A percentile compares a stretch with the other conserved stretches of the same genome.
Evolutionary conservation across 306 rosid genomes (phyloP).

Genomic region (Prunus dulcis): DNA sequence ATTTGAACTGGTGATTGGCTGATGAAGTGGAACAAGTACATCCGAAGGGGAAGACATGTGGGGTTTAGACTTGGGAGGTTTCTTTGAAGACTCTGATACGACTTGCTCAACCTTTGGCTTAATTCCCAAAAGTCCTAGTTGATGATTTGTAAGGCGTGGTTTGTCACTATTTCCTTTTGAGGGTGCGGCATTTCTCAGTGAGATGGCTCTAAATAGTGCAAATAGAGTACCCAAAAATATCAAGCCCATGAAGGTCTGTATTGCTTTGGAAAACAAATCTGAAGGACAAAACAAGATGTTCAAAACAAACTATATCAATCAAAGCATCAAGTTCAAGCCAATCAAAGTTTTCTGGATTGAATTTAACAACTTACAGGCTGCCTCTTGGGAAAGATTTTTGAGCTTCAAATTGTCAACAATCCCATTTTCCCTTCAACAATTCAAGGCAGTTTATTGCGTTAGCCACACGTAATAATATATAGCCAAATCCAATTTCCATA

Average conservation of each 20-base stretch:
- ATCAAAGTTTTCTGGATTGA: not conserved
- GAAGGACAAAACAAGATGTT: constrained; percentile 18
- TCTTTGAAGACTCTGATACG: constrained; percentile 48
- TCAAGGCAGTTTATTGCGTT: constrained; percentile 4
- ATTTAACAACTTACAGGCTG: constrained; percentile 60
- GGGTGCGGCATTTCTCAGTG: constrained; percentile 38
- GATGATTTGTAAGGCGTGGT: constrained; percentile 56
- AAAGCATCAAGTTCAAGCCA: constrained; percentile 5
- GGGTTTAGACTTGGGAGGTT: constrained; percentile 75
- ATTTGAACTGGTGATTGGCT: constrained; percentile 48
- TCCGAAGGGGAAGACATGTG: constrained; percentile 54
- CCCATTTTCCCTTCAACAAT: constrained; percentile 58
- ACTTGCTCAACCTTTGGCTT: constrained; percentile 57
- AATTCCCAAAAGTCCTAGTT: constrained; percentile 72
- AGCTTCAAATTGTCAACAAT: constrained; percentile 47
- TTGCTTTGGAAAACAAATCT: constrained; percentile 66
- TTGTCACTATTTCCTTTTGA: constrained; percentile 45
- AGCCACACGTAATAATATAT: not conserved
- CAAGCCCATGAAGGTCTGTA: constrained; percentile 54
- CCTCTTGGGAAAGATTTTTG: constrained; percentile 38
- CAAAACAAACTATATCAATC: constrained; percentile 1
- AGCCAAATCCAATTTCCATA: not conserved
- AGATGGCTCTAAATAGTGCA: constrained; percentile 64
- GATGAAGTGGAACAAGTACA: constrained; percentile 92
- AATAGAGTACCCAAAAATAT: constrained; percentile 58